Conservation (phyloP, 2,329 filamentous ascomycete genomes). For the Orbilia quercus region DNA sequence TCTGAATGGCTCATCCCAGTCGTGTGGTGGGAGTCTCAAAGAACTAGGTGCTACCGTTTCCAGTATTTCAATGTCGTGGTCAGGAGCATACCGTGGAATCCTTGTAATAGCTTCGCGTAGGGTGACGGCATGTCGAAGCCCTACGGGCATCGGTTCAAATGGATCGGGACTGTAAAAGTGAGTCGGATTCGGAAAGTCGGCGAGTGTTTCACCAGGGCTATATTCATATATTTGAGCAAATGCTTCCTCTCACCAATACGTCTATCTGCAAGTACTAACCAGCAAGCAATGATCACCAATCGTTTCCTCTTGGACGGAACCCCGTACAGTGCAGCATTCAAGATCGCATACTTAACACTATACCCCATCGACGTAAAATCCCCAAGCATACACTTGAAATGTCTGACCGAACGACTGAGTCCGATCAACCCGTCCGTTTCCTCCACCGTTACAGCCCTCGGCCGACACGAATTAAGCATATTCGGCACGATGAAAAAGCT, state of each 20-base stretch:
- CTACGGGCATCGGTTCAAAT: conserved; percentile 61
- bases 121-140: conserved; percentile 61
- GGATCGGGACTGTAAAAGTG: conserved; percentile 64
- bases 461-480: conserved; percentile 71
- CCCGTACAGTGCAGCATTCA: conserved; percentile 67
- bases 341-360: conserved; percentile 75
- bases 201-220: conserved; percentile 77
- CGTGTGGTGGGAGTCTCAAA: conserved; percentile 59
- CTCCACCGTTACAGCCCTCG: conserved; percentile 79
- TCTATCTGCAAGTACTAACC: conserved; percentile 63
- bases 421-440: conserved; percentile 76
- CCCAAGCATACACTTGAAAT: conserved; percentile 72
- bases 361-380: conserved; percentile 75
- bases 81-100: conserved; percentile 63
- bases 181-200: conserved; percentile 73
- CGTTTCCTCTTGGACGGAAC: conserved; percentile 67
- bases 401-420: conserved; percentile 61
- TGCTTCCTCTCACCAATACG: neutral
- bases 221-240: neutral
- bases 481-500: conserved; percentile 66
- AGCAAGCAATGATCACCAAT: conserved; percentile 68
- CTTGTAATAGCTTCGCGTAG: conserved; percentile 64
- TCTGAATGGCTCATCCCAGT: conserved; percentile 58
- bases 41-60: conserved; percentile 61
- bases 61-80: conserved; percentile 60